A percentile compares a stretch with the other conserved stretches of the same genome.
Conservation (phyloP, 2,329 filamentous ascomycete genomes). For the Aquanectria penicillioides region DNA sequence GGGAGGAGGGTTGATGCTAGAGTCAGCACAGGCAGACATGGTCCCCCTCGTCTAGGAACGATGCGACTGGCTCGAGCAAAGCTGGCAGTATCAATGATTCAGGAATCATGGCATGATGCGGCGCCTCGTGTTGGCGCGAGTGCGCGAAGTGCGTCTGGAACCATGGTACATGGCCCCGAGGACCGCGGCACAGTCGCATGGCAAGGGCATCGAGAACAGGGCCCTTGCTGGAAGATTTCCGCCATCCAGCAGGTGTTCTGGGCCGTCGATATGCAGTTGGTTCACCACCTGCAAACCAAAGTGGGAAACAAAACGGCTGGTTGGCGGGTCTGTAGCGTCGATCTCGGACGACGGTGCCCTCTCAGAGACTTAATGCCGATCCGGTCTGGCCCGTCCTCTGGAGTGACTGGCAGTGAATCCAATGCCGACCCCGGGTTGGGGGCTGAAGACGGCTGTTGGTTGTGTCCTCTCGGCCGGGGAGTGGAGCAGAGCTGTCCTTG, state of each 20-base stretch:
- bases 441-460: slow-evolving; percentile 30
- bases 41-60: slow-evolving; percentile 1
- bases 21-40: slow-evolving; percentile 12
- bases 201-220: slow-evolving; percentile 24
- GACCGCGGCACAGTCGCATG: slow-evolving; percentile 8
- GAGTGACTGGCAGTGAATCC: slow-evolving; percentile 6
- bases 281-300: slow-evolving; percentile 27
- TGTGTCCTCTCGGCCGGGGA: slow-evolving; percentile 21
- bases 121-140: slow-evolving; percentile 26
- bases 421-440: slow-evolving; percentile 12
- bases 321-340: slow-evolving; percentile 29
- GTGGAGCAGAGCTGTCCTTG: slow-evolving; percentile 18
- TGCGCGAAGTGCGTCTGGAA: slow-evolving; percentile 23
- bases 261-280: slow-evolving; percentile 39
- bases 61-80: slow-evolving; percentile 12
- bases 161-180: slow-evolving; percentile 14
- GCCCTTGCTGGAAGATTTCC: slow-evolving; percentile 18
- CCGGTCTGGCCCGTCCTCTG: slow-evolving; percentile 16
- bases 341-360: slow-evolving; percentile 32
- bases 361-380: slow-evolving; percentile 32
- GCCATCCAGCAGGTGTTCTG: slow-evolving; percentile 9
- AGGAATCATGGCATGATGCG: slow-evolving; percentile 33
- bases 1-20: slow-evolving; percentile 4
- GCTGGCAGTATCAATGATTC: slow-evolving; percentile 8
- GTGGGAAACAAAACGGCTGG: slow-evolving; percentile 27